phyloP scores from a whole-genome alignment of 257 asterid species.

The Solanum medicagineum region DNA sequence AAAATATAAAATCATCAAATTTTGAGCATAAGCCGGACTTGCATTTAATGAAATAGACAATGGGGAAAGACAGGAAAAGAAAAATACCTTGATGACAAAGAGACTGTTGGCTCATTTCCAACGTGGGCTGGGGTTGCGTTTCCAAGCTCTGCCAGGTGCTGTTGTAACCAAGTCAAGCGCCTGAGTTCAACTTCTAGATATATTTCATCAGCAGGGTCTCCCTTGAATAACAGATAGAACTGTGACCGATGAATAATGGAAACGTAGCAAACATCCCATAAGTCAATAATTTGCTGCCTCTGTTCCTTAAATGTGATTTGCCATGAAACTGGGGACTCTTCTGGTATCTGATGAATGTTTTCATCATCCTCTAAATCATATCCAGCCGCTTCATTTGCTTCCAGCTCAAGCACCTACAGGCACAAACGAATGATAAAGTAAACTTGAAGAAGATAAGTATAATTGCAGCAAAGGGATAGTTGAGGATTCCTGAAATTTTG shows the following conservation, averaged over 20 bases:
- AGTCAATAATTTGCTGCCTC: constrained; percentile 72
- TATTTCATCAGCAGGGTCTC: constrained; percentile 84
- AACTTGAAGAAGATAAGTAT: background rate
- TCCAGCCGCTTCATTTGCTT: constrained; percentile 92
- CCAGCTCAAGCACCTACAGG: constrained; percentile 80
- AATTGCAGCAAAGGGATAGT: background rate
- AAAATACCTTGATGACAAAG: constrained; percentile 66
- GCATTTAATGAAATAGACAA: background rate
- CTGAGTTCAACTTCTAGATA: constrained; percentile 89
- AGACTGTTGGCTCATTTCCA: constrained; percentile 63
- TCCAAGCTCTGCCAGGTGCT: constrained; percentile 68
- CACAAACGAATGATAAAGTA: background rate
- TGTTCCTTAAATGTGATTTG: constrained; percentile 57
- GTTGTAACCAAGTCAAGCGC: constrained; percentile 83
- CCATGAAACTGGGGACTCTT: constrained; percentile 80
- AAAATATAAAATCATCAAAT: background rate
- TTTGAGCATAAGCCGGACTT: background rate
- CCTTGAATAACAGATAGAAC: constrained; percentile 76
- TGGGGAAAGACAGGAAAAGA: background rate
- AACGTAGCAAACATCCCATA: constrained; percentile 84
- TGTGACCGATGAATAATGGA: constrained; percentile 89
- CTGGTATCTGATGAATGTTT: constrained; percentile 31
- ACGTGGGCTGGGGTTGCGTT: constrained; percentile 62
- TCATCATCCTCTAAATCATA: constrained; percentile 53
- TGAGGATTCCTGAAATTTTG: background rate